phyloP scores from a whole-genome alignment of 495 filamentous ascomycete genomes.

The Xylaria scruposa region DNA sequence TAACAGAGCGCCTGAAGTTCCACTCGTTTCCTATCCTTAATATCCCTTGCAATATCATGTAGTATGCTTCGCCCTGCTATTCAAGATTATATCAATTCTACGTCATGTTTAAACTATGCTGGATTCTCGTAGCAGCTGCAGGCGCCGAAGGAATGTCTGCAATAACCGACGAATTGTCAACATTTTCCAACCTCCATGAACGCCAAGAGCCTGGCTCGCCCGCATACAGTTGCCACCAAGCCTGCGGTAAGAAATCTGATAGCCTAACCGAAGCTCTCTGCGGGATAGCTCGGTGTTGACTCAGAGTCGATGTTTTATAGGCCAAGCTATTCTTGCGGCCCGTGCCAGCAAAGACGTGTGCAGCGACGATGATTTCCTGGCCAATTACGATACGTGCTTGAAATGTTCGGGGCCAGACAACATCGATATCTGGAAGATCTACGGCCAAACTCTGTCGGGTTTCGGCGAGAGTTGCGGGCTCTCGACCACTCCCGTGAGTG shows the following conservation, averaged over 20 bases:
- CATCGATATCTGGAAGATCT: constrained; percentile 49
- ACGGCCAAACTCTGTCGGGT: constrained; percentile 46
- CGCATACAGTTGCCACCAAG: constrained; percentile 55
- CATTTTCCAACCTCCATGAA: constrained; percentile 37
- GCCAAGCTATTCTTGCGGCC: constrained; percentile 49
- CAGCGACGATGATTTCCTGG: constrained; percentile 48
- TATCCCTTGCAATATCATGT: neutral
- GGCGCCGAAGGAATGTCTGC: constrained; percentile 30
- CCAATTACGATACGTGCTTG: constrained; percentile 50
- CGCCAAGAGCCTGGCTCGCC: constrained; percentile 52
- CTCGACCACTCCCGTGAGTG: constrained; percentile 43
- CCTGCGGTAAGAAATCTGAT: constrained; percentile 49
- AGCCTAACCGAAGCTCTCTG: neutral
- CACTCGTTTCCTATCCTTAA: neutral
- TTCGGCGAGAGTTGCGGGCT: constrained; percentile 50
- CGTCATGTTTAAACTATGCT: constrained; percentile 32
- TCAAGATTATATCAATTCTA: too few relatives aligned
- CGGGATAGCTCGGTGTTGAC: neutral
- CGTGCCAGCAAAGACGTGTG: constrained; percentile 46
- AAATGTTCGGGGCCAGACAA: constrained; percentile 54
- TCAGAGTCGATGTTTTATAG: constrained; percentile 32
- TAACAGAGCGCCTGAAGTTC: neutral
- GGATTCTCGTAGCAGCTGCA: constrained; percentile 29
- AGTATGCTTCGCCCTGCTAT: neutral
- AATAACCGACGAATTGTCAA: constrained; percentile 28